Evolutionary conservation across 768 basidiomycete species (phyloP), one percentile per base, ranked within the genome.

Genomic region (Omphalotus guepiniiformis): DNA sequence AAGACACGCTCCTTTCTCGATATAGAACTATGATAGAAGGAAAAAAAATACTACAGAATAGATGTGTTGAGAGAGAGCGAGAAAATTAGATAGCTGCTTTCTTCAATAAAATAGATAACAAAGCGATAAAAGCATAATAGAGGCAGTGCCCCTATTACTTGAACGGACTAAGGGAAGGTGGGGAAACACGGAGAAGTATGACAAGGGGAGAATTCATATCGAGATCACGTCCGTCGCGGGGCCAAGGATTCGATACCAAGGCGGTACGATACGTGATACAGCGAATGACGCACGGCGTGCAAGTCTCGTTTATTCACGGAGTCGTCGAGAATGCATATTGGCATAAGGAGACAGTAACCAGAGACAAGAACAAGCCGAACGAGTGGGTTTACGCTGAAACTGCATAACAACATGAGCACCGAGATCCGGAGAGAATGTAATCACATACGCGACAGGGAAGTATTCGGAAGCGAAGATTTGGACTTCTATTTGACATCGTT

Each of bases 191-290:
- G 39, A 41, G 49, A 50, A 55, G 29, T 49, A 49, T 50, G 54
- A 39, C n/a, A n/a, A 55, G 50, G 50, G 56, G 53, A 55, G 64
- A 57, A 63, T 70, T 62, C 71, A 75, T 65, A 62, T 72, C 75
- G 76, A 71, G 81, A 74, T 74, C 74, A 78, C 74, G 79, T 74
- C 71, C 80, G 76, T 81, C 79, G 66, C 81, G 67, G 76, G 77
- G 80, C 70, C 74, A 74, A 70, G 72, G 57, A 59, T 52, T 45
- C 38, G 52, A 57, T 57, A 61, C 64, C 74, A 67, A 64, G 76
- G 75, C 82, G 75, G 78, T 78, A 82, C 78, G 80, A 74, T 69
- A 77, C 79, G 73, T 68, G 73, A 79, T 65, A 78, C 82, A 69
- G 67, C 75, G 77, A 72, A 71, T 72, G 70, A 69, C 61, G 72